Conservation (phyloP, 2,329 filamentous ascomycete genomes). For the Lomentospora prolificans region DNA sequence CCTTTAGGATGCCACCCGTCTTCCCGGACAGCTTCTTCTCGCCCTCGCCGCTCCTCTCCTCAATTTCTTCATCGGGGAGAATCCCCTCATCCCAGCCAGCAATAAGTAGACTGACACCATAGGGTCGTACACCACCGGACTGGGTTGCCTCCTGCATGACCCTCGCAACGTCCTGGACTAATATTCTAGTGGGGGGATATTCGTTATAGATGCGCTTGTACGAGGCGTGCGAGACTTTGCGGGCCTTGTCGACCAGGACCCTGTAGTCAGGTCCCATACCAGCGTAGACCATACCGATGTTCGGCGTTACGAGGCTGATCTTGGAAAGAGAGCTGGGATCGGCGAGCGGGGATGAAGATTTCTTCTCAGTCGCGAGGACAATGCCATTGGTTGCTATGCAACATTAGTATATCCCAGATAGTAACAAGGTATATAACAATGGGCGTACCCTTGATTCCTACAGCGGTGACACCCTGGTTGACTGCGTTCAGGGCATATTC, state of each 20-base stretch:
- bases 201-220: slow-evolving; percentile 99
- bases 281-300: slow-evolving; percentile 99
- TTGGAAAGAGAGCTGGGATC: slow-evolving; percentile 92
- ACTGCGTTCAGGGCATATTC: slow-evolving; percentile 99
- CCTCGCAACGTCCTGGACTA: slow-evolving; percentile 94
- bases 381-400: slow-evolving; percentile 93
- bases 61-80: slow-evolving; percentile 67
- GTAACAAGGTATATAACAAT: not conserved
- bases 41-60: slow-evolving; percentile 43
- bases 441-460: slow-evolving; percentile 86
- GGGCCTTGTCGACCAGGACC: slow-evolving; percentile 92
- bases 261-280: slow-evolving; percentile 99
- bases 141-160: slow-evolving; percentile 99
- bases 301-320: slow-evolving; percentile 94
- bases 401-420: not conserved
- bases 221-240: slow-evolving; percentile 93
- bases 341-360: slow-evolving; percentile 94
- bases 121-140: slow-evolving; percentile 91
- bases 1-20: slow-evolving; percentile 91
- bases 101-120: slow-evolving; percentile 90
- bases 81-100: slow-evolving; percentile 98
- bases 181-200: slow-evolving; percentile 97
- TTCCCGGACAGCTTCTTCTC: slow-evolving; percentile 65
- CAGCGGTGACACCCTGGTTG: slow-evolving; percentile 96
- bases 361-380: slow-evolving; percentile 98